These are phyloP conservation scores for Lodderomyces parapsilosis DNA, from an alignment of 1,139 yeast species.

Conservation along the genomic window DNA sequence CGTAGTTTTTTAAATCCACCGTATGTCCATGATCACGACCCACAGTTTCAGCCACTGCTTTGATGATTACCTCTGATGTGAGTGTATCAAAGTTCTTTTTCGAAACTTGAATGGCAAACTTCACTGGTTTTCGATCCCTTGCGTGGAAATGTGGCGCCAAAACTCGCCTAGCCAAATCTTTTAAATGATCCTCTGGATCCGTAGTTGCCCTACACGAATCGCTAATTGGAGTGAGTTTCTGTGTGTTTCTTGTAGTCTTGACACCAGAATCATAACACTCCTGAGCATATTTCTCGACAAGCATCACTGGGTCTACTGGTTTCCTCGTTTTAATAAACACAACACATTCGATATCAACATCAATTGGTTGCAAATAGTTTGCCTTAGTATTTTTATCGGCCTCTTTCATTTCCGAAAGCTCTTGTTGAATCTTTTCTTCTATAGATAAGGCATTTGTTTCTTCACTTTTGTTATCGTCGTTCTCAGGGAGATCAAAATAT, in stretches of 20 bases:
- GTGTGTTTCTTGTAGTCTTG: slow-evolving; percentile 70
- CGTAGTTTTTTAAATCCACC: slow-evolving; percentile 80
- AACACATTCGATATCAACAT: slow-evolving; percentile 79
- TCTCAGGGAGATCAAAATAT: slow-evolving; percentile 42
- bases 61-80: slow-evolving; percentile 67
- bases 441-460: slow-evolving; percentile 44
- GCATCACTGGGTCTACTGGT: slow-evolving; percentile 75
- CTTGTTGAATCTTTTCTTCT: slow-evolving; percentile 74
- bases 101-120: slow-evolving; percentile 81
- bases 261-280: slow-evolving; percentile 51
- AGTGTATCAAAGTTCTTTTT: slow-evolving; percentile 76
- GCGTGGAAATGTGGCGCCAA: slow-evolving; percentile 69
- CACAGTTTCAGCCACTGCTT: slow-evolving; percentile 67
- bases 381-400: slow-evolving; percentile 40
- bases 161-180: slow-evolving; percentile 54
- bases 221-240: slow-evolving; percentile 78
- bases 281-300: slow-evolving; percentile 62
- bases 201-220: slow-evolving; percentile 70
- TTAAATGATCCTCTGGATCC: slow-evolving; percentile 50
- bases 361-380: slow-evolving; percentile 55
- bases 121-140: slow-evolving; percentile 46
- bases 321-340: slow-evolving; percentile 76
- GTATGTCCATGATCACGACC: slow-evolving; percentile 69
- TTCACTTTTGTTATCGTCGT: slow-evolving; percentile 24
- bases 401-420: slow-evolving; percentile 57